A percentile compares a stretch with the other conserved stretches of the same genome.
These are phyloP conservation scores for Galerina sulciceps DNA, from an alignment of 768 basidiomycete species.

Conservation along the genomic window DNA sequence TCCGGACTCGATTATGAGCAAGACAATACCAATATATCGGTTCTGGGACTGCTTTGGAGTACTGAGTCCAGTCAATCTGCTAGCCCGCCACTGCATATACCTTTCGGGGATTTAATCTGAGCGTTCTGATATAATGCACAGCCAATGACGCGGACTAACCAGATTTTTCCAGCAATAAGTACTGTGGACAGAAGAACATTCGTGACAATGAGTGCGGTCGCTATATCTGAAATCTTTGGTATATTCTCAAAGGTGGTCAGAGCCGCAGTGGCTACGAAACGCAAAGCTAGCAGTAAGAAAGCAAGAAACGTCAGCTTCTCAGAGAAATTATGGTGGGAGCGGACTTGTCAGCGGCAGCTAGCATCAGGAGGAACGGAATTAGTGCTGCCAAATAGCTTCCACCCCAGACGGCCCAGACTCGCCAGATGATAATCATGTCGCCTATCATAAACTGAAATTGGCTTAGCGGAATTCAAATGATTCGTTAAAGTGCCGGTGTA, in stretches of 20 bases:
- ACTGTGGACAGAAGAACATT: conserved; percentile 1
- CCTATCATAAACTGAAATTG: conserved; percentile 5
- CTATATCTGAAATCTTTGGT: background rate
- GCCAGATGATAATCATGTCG: conserved; percentile 12
- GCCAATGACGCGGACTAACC: background rate
- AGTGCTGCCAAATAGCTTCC: conserved; percentile 3
- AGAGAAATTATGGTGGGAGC: background rate
- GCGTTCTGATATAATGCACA: background rate
- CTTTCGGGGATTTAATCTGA: background rate
- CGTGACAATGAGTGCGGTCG: background rate
- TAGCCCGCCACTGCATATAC: conserved; percentile 5
- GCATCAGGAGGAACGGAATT: conserved; percentile 1
- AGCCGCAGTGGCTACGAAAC: no score
- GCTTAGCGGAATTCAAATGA: background rate
- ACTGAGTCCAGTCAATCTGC: background rate
- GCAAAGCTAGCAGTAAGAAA: no score
- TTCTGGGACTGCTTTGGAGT: background rate
- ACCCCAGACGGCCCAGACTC: conserved; percentile 9
- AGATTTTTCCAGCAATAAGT: conserved; percentile 1
- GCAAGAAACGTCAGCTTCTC: background rate
- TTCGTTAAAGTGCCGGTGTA: no score
- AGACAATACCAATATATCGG: background rate
- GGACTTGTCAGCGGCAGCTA: conserved; percentile 2
- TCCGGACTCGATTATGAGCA: conserved; percentile 2
- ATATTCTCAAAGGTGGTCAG: background rate